These are phyloP conservation scores for Phytophthora macrochlamydospora DNA, from an alignment of 352 stramenopile genomes.

Conservation along the genomic window DNA sequence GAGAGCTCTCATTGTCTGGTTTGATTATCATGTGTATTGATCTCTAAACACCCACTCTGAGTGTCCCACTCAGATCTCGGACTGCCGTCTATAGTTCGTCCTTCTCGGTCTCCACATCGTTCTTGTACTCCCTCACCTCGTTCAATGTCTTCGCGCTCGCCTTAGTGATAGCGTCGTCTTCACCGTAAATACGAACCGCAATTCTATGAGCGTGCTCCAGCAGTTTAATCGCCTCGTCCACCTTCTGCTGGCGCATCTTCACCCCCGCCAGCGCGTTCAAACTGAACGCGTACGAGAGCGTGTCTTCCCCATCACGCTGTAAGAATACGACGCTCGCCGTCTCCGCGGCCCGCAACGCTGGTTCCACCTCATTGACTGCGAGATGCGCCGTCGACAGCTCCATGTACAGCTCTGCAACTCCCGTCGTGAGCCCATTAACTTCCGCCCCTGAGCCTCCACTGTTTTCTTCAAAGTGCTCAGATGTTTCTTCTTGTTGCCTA, in stretches of 20 bases:
- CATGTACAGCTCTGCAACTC: conserved; percentile 82
- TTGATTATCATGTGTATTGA: too few species aligned
- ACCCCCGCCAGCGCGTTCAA: conserved; percentile 84
- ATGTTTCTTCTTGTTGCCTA: conserved; percentile 57
- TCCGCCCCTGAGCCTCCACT: conserved; percentile 58
- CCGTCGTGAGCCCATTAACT: conserved; percentile 68
- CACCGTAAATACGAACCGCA: conserved; percentile 66
- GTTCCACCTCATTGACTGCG: conserved; percentile 44
- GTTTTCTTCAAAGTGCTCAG: conserved; percentile 63
- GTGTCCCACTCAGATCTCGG: too few species aligned
- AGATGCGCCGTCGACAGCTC: conserved; percentile 63
- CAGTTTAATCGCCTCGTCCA: conserved; percentile 60
- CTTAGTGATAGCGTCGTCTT: conserved; percentile 62
- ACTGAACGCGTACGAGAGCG: conserved; percentile 77
- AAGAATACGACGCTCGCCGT: conserved; percentile 59
- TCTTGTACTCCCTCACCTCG: conserved; percentile 64
- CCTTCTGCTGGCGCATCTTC: conserved; percentile 67
- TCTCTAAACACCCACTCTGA: too few species aligned
- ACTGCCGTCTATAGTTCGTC: conserved; percentile 41
- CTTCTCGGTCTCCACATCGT: conserved; percentile 42
- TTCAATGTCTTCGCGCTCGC: conserved; percentile 67
- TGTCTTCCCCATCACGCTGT: conserved; percentile 67
- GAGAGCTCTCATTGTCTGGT: too few species aligned
- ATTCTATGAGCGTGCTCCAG: conserved; percentile 74
- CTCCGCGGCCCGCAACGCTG: conserved; percentile 44